Percentiles rank a stretch among this genome's conserved stretches.
These are phyloP conservation scores for Silene vulgaris DNA, from an alignment of 179 eudicot genomes.

Conservation along the genomic window DNA sequence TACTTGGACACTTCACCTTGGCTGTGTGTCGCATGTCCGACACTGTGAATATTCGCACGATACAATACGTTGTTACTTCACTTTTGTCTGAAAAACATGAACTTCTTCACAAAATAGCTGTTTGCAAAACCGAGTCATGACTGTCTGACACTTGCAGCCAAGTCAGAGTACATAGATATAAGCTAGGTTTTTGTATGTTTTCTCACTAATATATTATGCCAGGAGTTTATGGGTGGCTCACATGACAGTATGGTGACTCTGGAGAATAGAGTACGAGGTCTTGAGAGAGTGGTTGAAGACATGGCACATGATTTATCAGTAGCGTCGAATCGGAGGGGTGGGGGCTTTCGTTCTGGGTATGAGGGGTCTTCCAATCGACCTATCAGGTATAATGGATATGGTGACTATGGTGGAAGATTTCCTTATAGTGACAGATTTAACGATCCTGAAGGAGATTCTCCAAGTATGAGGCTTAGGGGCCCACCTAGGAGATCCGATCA, in stretches of 20 bases:
- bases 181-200: conserved; percentile 16
- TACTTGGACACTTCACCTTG: background rate
- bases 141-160: no score
- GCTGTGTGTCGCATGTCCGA: background rate
- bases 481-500: conserved; percentile 65
- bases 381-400: conserved; percentile 62
- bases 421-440: conserved; percentile 58
- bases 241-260: conserved; percentile 89
- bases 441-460: conserved; percentile 44
- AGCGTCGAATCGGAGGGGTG: conserved; percentile 65
- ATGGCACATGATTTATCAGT: conserved; percentile 85
- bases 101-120: background rate
- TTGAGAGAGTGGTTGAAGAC: conserved; percentile 95
- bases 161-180: no score
- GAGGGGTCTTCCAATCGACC: conserved; percentile 68
- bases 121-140: background rate
- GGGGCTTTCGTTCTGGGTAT: conserved; percentile 46
- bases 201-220: conserved; percentile 25
- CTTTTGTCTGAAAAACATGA: background rate
- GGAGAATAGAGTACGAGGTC: conserved; percentile 88
- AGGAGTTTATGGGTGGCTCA: conserved; percentile 99
- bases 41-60: background rate
- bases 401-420: conserved; percentile 39
- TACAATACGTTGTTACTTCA: background rate
- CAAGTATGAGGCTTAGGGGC: conserved; percentile 50